These are phyloP conservation scores for Colletotrichum paranaense DNA, from an alignment of 2,329 filamentous ascomycete species.

Conservation along the genomic window DNA sequence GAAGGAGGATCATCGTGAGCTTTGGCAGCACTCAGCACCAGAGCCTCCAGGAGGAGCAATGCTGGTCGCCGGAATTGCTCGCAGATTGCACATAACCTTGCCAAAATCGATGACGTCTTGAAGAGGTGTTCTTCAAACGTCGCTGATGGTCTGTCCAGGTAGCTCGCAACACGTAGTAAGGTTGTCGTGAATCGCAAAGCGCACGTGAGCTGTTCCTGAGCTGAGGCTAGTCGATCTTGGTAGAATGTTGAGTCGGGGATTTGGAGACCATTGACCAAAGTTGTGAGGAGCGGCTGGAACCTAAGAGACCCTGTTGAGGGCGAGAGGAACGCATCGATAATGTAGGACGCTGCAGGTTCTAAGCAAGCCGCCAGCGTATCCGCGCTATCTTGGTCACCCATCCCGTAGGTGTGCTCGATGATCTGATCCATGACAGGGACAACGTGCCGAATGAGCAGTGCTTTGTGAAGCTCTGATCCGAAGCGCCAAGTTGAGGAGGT, in stretches of 20 bases:
- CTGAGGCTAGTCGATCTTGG: conserved; percentile 62
- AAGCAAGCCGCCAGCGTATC: conserved; percentile 70
- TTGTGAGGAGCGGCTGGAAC: conserved; percentile 80
- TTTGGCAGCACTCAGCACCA: conserved; percentile 77
- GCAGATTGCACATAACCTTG: conserved; percentile 79
- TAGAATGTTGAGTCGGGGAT: conserved; percentile 73
- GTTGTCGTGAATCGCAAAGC: conserved; percentile 75
- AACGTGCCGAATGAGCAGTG: conserved; percentile 75
- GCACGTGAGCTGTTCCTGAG: conserved; percentile 71
- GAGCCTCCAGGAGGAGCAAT: conserved; percentile 76
- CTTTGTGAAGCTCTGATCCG: conserved; percentile 72
- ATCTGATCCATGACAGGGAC: conserved; percentile 78
- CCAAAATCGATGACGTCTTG: conserved; percentile 80
- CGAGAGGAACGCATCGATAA: conserved; percentile 82
- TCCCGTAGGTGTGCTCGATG: conserved; percentile 78
- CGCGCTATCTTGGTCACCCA: conserved; percentile 69
- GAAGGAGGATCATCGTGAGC: conserved; percentile 84
- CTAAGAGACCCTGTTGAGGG: conserved; percentile 76
- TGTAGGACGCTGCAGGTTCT: conserved; percentile 77
- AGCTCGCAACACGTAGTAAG: conserved; percentile 76
- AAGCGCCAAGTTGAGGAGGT: conserved; percentile 91
- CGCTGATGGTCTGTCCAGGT: conserved; percentile 71
- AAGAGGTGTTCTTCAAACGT: conserved; percentile 83
- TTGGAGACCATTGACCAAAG: conserved; percentile 72
- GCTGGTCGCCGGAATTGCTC: conserved; percentile 74